Evolutionary conservation across 1,139 yeast species (phyloP).

Genomic region (Trichomonascaceae sp.): DNA sequence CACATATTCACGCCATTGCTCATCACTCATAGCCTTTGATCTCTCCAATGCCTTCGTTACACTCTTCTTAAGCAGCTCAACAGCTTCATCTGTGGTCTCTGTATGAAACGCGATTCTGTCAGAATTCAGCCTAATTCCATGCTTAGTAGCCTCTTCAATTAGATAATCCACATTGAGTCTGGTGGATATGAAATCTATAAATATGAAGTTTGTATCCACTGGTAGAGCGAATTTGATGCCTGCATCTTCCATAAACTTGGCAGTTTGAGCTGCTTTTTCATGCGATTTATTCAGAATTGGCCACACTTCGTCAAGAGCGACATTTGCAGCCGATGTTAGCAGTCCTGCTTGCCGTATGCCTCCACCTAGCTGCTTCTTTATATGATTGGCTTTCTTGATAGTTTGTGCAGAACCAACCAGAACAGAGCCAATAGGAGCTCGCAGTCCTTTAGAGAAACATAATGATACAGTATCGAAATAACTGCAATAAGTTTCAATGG

Average conservation of each 20-base stretch:
- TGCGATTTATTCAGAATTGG: conserved; percentile 57
- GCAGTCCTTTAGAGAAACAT: conserved; percentile 84
- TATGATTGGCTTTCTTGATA: conserved; percentile 73
- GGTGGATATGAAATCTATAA: conserved; percentile 57
- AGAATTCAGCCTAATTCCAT: conserved; percentile 64
- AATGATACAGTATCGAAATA: conserved; percentile 83
- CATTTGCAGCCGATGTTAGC: conserved; percentile 72
- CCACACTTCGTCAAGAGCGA: conserved; percentile 73
- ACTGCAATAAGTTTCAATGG: conserved; percentile 65
- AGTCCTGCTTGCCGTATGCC: conserved; percentile 89
- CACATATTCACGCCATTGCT: conserved; percentile 1
- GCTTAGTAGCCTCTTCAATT: conserved; percentile 50
- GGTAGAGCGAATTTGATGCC: conserved; percentile 64
- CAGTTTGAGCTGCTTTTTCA: conserved; percentile 60
- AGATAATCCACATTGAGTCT: conserved; percentile 56
- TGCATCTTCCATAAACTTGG: conserved; percentile 37
- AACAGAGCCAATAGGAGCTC: conserved; percentile 92
- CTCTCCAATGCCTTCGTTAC: conserved; percentile 46
- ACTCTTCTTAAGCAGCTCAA: conserved; percentile 59
- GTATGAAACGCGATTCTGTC: conserved; percentile 77
- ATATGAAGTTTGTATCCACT: conserved; percentile 81
- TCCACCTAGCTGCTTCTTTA: conserved; percentile 92
- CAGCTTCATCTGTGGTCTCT: conserved; percentile 61
- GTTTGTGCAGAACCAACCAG: conserved; percentile 62
- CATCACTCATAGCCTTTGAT: conserved; percentile 10